Evolutionary conservation across 108 stramenopile species (phyloP).

Genomic region (Nannochloropsis salina): DNA sequence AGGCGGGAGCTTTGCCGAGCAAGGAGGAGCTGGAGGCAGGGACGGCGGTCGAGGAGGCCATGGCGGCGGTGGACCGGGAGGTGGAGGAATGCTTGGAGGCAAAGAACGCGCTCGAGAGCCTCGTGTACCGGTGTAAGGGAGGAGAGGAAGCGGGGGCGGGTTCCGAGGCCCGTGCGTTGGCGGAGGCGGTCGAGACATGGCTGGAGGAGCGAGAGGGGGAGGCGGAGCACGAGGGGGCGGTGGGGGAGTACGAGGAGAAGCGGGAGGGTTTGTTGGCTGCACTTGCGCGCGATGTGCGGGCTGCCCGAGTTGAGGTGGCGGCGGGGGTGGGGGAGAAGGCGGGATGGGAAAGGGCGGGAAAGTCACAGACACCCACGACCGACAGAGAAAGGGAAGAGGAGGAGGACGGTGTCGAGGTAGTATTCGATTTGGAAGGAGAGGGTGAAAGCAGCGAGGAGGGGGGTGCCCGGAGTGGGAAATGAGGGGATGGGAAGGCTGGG

Average conservation of each 20-base stretch:
- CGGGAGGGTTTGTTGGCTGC: background rate
- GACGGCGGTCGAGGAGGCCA: background rate
- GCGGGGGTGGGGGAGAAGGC: background rate
- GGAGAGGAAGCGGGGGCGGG: background rate
- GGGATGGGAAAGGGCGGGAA: background rate
- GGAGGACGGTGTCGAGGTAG: background rate
- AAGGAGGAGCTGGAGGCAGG: background rate
- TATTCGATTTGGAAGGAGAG: background rate
- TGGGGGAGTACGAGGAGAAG: constrained; percentile 10
- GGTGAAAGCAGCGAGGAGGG: background rate
- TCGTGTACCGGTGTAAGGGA: constrained; percentile 8
- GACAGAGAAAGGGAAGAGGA: background rate
- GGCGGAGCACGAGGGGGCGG: background rate
- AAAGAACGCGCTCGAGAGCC: background rate
- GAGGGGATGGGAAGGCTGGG: too few relatives aligned
- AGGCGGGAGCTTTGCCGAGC: background rate
- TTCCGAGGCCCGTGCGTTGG: background rate
- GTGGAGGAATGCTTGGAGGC: background rate
- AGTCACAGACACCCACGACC: background rate
- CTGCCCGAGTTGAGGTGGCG: background rate
- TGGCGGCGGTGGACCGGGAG: background rate
- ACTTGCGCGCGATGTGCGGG: constrained; percentile 5
- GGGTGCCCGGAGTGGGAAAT: background rate
- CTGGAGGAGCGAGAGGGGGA: constrained; percentile 1
- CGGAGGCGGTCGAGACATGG: background rate